phyloP scores from a whole-genome alignment of 352 stramenopile species.

The Phytophthora colocasiae region DNA sequence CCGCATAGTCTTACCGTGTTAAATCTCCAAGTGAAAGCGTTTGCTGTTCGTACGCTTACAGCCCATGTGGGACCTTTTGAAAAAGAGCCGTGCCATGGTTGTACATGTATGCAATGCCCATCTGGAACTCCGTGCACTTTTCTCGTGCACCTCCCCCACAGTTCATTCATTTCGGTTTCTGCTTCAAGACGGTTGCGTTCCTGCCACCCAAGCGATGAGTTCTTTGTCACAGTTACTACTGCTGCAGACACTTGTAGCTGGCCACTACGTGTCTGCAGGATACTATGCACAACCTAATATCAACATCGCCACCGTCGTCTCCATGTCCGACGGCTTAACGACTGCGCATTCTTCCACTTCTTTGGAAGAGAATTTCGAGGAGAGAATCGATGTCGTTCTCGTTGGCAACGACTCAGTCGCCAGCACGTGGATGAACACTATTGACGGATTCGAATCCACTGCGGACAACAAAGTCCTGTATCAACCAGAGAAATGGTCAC shows the following conservation, averaged over 20 bases:
- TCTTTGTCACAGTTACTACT: conserved; percentile 8
- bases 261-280: neutral
- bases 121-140: conserved; percentile 18
- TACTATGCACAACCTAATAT: conserved; percentile 15
- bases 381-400: conserved; percentile 26
- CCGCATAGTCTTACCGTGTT: conserved; percentile 1
- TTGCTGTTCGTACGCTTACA: conserved; percentile 24
- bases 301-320: conserved; percentile 27
- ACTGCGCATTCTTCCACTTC: conserved; percentile 14
- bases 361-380: neutral
- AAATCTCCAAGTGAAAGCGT: no score
- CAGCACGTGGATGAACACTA: conserved; percentile 11
- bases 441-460: conserved; percentile 5
- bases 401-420: conserved; percentile 17
- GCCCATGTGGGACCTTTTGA: conserved; percentile 13
- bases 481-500: conserved; percentile 17
- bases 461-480: conserved; percentile 25
- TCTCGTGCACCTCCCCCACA: conserved; percentile 7
- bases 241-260: conserved; percentile 4
- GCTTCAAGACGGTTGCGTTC: neutral
- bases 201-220: conserved; percentile 10
- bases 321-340: neutral
- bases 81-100: conserved; percentile 22
- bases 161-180: conserved; percentile 28
- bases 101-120: conserved; percentile 24